Percentiles rank a stretch among this genome's conserved stretches.
Evolutionary conservation across 305 asterid genomes (phyloP).

Genomic region (Solanum hybrid): DNA sequence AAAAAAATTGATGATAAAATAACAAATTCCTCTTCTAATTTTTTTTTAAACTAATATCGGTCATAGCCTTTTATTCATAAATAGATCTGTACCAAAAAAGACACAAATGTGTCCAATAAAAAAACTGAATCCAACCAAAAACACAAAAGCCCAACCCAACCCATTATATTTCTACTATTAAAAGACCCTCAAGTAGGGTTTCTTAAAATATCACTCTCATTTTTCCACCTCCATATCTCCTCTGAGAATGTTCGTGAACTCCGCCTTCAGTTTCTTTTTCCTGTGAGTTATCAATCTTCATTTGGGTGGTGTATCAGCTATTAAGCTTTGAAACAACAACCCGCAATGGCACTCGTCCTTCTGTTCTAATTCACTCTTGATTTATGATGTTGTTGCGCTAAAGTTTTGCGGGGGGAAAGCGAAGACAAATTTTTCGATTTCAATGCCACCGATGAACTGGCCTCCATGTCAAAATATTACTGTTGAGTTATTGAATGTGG

Average conservation of each 20-base stretch:
- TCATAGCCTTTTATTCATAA: neutral
- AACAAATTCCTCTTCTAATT: neutral
- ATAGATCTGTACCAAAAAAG: neutral
- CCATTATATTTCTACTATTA: too few relatives aligned
- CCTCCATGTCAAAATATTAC: too few relatives aligned
- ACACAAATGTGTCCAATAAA: neutral
- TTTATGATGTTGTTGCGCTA: too few relatives aligned
- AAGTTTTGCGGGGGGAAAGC: too few relatives aligned
- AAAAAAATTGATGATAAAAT: neutral
- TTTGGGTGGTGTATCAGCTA: neutral
- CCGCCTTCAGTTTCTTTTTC: neutral
- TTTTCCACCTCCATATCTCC: too few relatives aligned
- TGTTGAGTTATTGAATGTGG: too few relatives aligned
- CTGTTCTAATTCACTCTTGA: too few relatives aligned
- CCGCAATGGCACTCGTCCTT: too few relatives aligned
- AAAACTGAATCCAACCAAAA: too few relatives aligned
- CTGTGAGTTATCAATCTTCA: too few relatives aligned
- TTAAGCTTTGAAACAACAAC: neutral
- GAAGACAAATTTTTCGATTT: fast-evolving
- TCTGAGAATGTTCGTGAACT: too few relatives aligned
- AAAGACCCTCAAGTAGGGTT: neutral
- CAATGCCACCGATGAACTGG: too few relatives aligned
- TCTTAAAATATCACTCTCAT: neutral
- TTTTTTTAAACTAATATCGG: neutral
- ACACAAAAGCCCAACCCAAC: neutral